A percentile compares a stretch with the other conserved stretches of the same genome.
phyloP scores from a whole-genome alignment of 495 filamentous ascomycete species.

The Xylaria cubensis region DNA sequence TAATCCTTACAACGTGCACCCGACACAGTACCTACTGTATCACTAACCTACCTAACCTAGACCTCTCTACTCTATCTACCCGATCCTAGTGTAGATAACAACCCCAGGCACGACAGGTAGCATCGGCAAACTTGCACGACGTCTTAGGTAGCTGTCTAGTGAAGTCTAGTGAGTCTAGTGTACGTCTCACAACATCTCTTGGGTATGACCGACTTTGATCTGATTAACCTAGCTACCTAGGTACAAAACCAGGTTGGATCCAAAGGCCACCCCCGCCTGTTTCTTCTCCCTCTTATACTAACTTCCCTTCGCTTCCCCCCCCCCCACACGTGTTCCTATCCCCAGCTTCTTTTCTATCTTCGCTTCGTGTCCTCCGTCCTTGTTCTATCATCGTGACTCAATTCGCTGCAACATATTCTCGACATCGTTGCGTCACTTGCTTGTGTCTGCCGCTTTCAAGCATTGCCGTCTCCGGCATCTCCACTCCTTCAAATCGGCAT shows the following conservation, averaged over 20 bases:
- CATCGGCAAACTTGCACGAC: not conserved
- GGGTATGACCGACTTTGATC: constrained; percentile 5
- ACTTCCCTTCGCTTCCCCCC: not conserved
- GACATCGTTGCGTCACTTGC: constrained; percentile 9
- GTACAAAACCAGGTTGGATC: not conserved
- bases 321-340: not conserved
- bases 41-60: too few species aligned
- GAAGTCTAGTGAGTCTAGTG: too few species aligned
- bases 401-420: constrained; percentile 1
- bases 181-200: constrained; percentile 5
- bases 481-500: constrained; percentile 7
- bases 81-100: not conserved
- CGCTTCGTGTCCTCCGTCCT: not conserved
- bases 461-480: constrained; percentile 3
- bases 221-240: not conserved
- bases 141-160: not conserved
- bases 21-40: not conserved
- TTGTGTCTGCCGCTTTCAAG: not conserved
- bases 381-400: constrained; percentile 17
- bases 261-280: not conserved
- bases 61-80: not conserved
- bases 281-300: not conserved
- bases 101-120: too few species aligned
- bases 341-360: not conserved
- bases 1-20: not conserved